Base-by-base conservation (phyloP, 116 monocot species). In the Phalaenopsis hybrid region DNA sequence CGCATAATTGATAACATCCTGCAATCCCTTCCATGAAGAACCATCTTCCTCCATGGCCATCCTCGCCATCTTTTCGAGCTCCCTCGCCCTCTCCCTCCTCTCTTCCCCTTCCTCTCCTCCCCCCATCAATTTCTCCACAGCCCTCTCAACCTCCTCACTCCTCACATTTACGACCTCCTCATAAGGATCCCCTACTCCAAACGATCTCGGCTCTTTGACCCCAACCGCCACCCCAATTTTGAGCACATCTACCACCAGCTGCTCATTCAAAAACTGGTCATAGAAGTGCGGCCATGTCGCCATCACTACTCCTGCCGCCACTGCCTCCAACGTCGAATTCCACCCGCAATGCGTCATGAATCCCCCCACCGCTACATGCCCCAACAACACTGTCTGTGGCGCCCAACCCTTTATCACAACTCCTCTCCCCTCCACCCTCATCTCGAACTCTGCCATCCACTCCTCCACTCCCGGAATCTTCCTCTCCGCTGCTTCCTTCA, bases 261-360 rank as follows among this genome's bases (percentile, higher is more conserved):
- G 83, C 81, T 80, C 78, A 48, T 87, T 81, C 0, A 87, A 74
- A 52, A 87, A 87, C 57, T 87, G 87, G 50, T 87, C 87, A 0
- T 49, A 37, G n/a, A 83, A 83, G 46, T 81, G 84, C 6, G 84
- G 87, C 87, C 87, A 87, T n/a, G 81, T 15, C 83, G 87, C 87
- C 87, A 87, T 20, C 11, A 81, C 63, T 78, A 87, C 58, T 5
- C 48, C 21, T 78, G 63, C 80, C 77, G 81, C 83, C 73, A 73
- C 44, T 0, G 50, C 61, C 31, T 52, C 83, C 73, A 73, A 33
- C 3, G 41, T 41, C 55, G 89, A 86, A 78, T 89, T 89, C 89
- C 89, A 89, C 12, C 89, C 87, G 78, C 86, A 85, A 57, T 87
- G 87, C 12, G 89, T 89, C 67, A 89, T 37, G 85, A 89, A 85